These are phyloP conservation scores for Volvox africanus DNA, from an alignment of 139 green algal genomes.

Conservation along the genomic window DNA sequence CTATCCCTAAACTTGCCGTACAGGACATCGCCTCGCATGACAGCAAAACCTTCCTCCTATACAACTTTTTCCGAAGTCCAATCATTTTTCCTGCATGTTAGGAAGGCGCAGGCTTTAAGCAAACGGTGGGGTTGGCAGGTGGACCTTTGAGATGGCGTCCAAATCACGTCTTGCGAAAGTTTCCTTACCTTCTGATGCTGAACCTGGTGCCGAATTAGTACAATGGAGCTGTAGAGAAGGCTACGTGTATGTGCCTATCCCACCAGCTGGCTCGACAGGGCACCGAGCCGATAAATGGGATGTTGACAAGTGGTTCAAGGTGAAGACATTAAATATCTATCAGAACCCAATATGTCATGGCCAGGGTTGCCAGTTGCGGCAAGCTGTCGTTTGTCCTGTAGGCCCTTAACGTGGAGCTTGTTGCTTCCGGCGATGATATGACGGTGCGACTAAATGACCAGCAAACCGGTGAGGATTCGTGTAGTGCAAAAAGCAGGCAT, in stretches of 20 bases:
- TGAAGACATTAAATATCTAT: background rate
- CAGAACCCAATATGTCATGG: background rate
- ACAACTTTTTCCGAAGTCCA: too few species aligned
- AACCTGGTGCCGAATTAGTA: conserved; percentile 47
- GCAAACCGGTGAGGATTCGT: conserved; percentile 40
- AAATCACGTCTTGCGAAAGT: conserved; percentile 26
- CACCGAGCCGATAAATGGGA: conserved; percentile 83
- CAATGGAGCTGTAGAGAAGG: conserved; percentile 56
- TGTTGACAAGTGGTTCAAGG: conserved; percentile 80
- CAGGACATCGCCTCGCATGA: too few species aligned
- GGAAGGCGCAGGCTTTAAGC: too few species aligned
- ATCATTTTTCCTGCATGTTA: too few species aligned
- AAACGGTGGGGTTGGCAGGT: background rate
- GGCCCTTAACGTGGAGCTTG: conserved; percentile 49
- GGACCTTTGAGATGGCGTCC: background rate
- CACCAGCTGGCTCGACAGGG: conserved; percentile 66
- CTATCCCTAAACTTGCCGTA: too few species aligned
- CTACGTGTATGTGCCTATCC: conserved; percentile 54
- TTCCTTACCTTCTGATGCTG: background rate
- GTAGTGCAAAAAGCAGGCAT: background rate
- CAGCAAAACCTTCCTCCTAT: too few species aligned
- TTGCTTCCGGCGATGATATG: conserved; percentile 35
- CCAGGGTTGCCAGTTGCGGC: background rate
- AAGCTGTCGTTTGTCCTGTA: conserved; percentile 28
- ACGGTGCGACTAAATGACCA: conserved; percentile 42